Evolutionary conservation across 1,284 basidiomycete species (phyloP).

Genomic region (Tetrapyrgos nigripes): DNA sequence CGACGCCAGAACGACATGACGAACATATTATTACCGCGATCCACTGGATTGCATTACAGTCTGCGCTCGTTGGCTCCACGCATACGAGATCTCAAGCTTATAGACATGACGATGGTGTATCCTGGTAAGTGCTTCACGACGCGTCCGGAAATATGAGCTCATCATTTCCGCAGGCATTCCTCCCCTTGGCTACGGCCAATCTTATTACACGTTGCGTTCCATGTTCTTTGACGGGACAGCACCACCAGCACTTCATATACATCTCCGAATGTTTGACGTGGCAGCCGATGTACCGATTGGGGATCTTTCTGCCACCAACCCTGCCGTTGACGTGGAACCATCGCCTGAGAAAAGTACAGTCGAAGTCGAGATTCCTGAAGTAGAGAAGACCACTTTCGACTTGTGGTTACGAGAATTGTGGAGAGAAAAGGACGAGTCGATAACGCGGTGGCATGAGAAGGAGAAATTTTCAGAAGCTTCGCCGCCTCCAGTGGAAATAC

Average conservation of each 20-base stretch:
- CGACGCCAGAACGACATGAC: slow-evolving; percentile 73
- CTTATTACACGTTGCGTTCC: slow-evolving; percentile 87
- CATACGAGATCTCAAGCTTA: slow-evolving; percentile 78
- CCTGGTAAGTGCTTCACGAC: slow-evolving; percentile 79
- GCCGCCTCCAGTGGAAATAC: slow-evolving; percentile 54
- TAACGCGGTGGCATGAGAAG: slow-evolving; percentile 67
- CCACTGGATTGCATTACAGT: slow-evolving; percentile 89
- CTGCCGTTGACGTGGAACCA: slow-evolving; percentile 35
- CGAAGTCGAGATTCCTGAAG: slow-evolving; percentile 68
- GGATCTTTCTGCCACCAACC: slow-evolving; percentile 47
- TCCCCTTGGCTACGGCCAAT: slow-evolving; percentile 76
- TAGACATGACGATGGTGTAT: slow-evolving; percentile 92
- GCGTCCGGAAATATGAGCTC: slow-evolving; percentile 2
- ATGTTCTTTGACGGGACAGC: slow-evolving; percentile 86
- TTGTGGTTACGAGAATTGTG: slow-evolving; percentile 84
- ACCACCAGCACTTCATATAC: slow-evolving; percentile 88
- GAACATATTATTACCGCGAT: slow-evolving; percentile 86
- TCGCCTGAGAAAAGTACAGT: slow-evolving; percentile 35
- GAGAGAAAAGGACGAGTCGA: slow-evolving; percentile 82
- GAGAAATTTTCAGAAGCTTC: slow-evolving; percentile 40
- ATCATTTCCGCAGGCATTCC: slow-evolving; percentile 60
- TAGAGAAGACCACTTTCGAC: slow-evolving; percentile 80
- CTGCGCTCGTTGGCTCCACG: slow-evolving; percentile 82
- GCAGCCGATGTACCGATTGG: slow-evolving; percentile 71
- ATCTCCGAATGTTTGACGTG: slow-evolving; percentile 81